A percentile compares a stretch with the other conserved stretches of the same genome.
Evolutionary conservation across 2,329 filamentous ascomycete species (phyloP).

Genomic region (Ophiostoma populinum): DNA sequence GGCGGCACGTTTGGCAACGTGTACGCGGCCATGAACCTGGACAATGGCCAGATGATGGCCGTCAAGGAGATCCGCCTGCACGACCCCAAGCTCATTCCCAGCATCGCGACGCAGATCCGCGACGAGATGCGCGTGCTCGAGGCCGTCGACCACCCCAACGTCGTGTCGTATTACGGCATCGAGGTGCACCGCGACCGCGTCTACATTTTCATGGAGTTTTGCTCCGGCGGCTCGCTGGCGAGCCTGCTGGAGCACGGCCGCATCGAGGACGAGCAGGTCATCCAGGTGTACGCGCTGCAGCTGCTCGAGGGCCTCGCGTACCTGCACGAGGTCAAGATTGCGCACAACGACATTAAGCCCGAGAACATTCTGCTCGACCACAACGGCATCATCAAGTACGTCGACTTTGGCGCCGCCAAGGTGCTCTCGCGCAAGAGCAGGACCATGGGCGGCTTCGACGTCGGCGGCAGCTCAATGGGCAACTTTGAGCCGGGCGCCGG

Average conservation of each 20-base stretch:
- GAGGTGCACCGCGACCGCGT: slow-evolving; percentile 97
- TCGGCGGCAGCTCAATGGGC: not conserved
- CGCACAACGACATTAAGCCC: slow-evolving; percentile 94
- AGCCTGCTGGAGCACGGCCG: slow-evolving; percentile 83
- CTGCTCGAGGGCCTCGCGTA: slow-evolving; percentile 88
- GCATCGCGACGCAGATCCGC: slow-evolving; percentile 80
- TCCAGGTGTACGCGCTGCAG: slow-evolving; percentile 90
- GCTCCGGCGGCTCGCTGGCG: slow-evolving; percentile 83
- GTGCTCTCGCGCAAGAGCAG: slow-evolving; percentile 88
- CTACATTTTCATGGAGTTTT: slow-evolving; percentile 99
- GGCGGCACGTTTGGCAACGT: slow-evolving; percentile 95
- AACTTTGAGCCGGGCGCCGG: slow-evolving; percentile 20
- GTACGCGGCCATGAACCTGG: slow-evolving; percentile 92
- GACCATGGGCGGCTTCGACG: slow-evolving; percentile 34
- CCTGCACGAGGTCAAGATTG: slow-evolving; percentile 77
- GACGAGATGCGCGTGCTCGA: slow-evolving; percentile 97
- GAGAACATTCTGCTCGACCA: slow-evolving; percentile 96
- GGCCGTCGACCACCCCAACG: slow-evolving; percentile 89
- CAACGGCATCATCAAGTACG: slow-evolving; percentile 97
- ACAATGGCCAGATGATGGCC: slow-evolving; percentile 91
- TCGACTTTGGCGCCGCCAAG: slow-evolving; percentile 95
- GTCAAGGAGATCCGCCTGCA: slow-evolving; percentile 97
- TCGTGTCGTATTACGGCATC: slow-evolving; percentile 94
- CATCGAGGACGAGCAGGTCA: slow-evolving; percentile 94
- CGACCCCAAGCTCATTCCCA: slow-evolving; percentile 89